Base-by-base conservation (phyloP, 2,329 filamentous ascomycete species). In the Beauveria brongniartii region DNA sequence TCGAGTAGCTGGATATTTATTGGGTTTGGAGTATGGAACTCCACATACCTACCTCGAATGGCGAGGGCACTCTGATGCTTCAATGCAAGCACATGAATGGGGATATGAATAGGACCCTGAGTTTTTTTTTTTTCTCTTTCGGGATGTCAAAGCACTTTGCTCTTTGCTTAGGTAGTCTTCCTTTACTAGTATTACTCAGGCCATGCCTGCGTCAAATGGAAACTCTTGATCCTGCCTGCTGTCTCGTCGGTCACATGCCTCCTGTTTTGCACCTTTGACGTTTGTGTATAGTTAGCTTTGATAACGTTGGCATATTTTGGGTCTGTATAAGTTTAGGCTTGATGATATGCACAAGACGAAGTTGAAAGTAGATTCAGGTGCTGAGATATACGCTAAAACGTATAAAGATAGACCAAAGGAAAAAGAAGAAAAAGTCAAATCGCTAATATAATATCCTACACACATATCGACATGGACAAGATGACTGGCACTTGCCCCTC, bases 51-150 rank as follows among this genome's bases (percentile, higher is more conserved):
- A n/a, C 47, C 48, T 59, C 56, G 56, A 52, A 12, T 34, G 56
- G 48, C 40, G 56, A 53, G 56, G 48, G 24, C 47, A 40, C 37
- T 59, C 56, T n/a, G 34, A 30, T 44, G 56, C 48, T 52, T 34
- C 34, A 47, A 40, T 34, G 30, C 28, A 59, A 47, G 47, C 34
- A 12, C n/a, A 10, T n/a, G 59, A 55, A 22, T 9, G 50, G 56
- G 59, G 59, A 61, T 61, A 55, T 48, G 3, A 61, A 61, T 48
- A 55, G 59, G 59, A 61, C 59, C 43, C 52, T 61, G n/a, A 12
- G 3, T 24, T 24, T 18, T 53, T 55, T 61, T 59, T 59, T 59
- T 47, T 61, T 55, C 48, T 41, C 14, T 54, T 60, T 48, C 37
- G 56, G 56, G 56, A 59, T 24, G 52, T 41, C 43, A 44, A 30